Evolutionary conservation across 371 early-diverging fungal species (phyloP), one percentile per base, ranked within the genome.

Genomic region (Mortierella sp.): DNA sequence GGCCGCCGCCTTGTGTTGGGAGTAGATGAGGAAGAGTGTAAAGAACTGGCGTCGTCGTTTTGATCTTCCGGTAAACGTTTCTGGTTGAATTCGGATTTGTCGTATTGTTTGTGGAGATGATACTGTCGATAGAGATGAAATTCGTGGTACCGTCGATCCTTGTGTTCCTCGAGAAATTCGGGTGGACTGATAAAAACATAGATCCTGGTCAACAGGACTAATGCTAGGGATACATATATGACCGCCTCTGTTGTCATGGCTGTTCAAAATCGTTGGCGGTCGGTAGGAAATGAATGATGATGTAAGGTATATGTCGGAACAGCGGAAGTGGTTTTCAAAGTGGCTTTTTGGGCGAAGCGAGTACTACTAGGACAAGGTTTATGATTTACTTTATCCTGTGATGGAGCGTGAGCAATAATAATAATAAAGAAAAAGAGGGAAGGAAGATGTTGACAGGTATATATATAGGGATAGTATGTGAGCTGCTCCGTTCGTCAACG

Each of bases 141-240:
- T 53, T 80, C 81, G 15, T 80, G 72, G 57, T 80, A 80, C 1
- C 75, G 75, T 3, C 69, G 71, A 57, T 80, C 81, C 65, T 80
- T 74, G 55, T 80, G 81, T 55, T 80, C 75, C 43, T 80, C 75
- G 13, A 80, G 75, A 62, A 80, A 80, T 24, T 80, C 81, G 40
- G 81, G 81, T 5, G 81, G 81, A 53, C 64, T 80, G 58, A 80
- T 80, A 55, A 80, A 80, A 50, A 80, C 81, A 45, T 75, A 80
- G 40, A 80, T 80, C 63, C 81, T 70, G 22, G 81, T 80, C 48
- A 80, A 43, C 16, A 80, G 66, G 19, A 80, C 81, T 19, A 80
- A 24, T 21, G 81, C 81, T 33, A 80, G 63, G 21, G 81, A 80
- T 22, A 80, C 81, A 45, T 75, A 80, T 53, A 80, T 69, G 47